Conservation (phyloP, 768 basidiomycete genomes). For the Leccinellum luteum region DNA sequence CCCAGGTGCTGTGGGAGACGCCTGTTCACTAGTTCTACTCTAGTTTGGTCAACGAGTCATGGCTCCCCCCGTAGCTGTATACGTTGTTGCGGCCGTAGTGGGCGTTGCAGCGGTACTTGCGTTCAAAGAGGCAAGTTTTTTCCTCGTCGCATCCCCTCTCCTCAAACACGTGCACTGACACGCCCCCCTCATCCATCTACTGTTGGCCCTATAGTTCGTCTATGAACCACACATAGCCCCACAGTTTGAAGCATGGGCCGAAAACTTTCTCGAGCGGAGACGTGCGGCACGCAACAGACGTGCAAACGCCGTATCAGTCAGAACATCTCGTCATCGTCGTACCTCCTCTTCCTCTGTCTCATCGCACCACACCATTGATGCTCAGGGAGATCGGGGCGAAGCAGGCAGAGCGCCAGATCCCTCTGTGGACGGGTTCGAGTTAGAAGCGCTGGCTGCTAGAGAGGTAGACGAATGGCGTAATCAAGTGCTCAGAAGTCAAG, state of each 20-base stretch:
- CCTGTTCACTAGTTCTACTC: conserved; percentile 4
- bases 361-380: conserved; percentile 7
- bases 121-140: conserved; percentile 54
- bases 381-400: neutral
- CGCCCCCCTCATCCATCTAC: conserved; percentile 5
- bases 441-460: conserved; percentile 49
- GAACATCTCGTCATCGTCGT: conserved; percentile 17
- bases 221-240: conserved; percentile 72
- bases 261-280: conserved; percentile 32
- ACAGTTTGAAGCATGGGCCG: conserved; percentile 45
- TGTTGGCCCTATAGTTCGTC: conserved; percentile 49
- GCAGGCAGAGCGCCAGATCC: conserved; percentile 11
- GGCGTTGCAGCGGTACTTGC: conserved; percentile 49
- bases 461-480: conserved; percentile 56
- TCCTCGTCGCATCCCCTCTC: neutral
- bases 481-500: conserved; percentile 36
- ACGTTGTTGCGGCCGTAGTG: conserved; percentile 49
- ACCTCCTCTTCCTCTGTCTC: conserved; percentile 9
- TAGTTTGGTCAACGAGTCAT: conserved; percentile 13
- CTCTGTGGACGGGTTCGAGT: conserved; percentile 37
- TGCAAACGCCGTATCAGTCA: conserved; percentile 24
- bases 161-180: conserved; percentile 22
- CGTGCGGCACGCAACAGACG: conserved; percentile 27
- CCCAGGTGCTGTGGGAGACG: conserved; percentile 14
- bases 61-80: conserved; percentile 40